These are phyloP conservation scores for Gossypium raimondii DNA, from an alignment of 345 rosid genomes.

Conservation along the genomic window DNA sequence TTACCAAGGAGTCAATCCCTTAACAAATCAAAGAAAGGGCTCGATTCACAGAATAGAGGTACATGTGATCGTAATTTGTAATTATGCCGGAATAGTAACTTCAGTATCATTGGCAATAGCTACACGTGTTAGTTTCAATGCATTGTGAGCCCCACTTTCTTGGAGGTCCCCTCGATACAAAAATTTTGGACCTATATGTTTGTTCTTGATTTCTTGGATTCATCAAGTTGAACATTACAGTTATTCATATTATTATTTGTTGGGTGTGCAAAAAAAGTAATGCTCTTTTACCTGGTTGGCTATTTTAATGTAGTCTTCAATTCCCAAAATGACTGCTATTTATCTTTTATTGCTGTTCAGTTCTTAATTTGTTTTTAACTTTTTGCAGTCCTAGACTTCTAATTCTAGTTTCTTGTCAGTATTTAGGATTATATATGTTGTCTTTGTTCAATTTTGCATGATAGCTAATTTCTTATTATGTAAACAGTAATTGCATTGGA, in stretches of 20 bases:
- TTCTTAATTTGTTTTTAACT: background rate
- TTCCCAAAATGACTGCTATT: background rate
- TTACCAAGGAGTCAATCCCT: conserved; percentile 52
- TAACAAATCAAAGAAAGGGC: conserved; percentile 49
- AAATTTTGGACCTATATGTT: background rate
- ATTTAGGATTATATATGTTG: background rate
- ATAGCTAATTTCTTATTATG: conserved; percentile 31
- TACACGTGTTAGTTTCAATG: background rate
- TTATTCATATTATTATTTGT: background rate
- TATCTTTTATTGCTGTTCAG: background rate
- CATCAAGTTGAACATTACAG: background rate
- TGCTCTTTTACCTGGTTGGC: background rate
- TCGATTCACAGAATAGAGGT: conserved; percentile 52
- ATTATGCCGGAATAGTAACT: background rate
- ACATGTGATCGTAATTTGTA: conserved; percentile 6
- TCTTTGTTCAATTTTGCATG: background rate
- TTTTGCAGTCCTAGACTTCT: background rate
- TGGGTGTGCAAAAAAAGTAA: background rate
- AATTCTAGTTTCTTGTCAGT: background rate
- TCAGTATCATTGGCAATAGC: background rate
- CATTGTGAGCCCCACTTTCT: background rate
- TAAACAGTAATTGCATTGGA: conserved; percentile 76
- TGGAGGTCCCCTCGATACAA: background rate
- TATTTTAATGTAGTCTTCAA: background rate
- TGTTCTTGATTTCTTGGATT: background rate